Conservation (phyloP, 1,284 basidiomycete species). For the Cryptococcus jaspeensis region DNA sequence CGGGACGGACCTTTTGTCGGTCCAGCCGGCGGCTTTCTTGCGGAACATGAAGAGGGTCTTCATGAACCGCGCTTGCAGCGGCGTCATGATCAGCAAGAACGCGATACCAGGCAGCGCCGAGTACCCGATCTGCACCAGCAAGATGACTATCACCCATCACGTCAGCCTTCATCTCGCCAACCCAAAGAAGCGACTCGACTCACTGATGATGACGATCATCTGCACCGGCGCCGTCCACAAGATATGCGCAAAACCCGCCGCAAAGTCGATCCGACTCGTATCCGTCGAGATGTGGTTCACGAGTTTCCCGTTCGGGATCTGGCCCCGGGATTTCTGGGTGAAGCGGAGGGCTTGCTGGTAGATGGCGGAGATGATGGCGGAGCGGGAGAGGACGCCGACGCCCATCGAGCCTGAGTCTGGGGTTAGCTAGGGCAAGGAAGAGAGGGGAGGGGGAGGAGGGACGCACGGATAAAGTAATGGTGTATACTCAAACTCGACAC, state of each 20-base stretch:
- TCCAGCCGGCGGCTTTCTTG: conserved; percentile 81
- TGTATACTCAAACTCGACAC: conserved; percentile 68
- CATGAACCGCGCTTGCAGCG: conserved; percentile 69
- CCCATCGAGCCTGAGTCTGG: conserved; percentile 57
- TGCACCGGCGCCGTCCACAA: conserved; percentile 67
- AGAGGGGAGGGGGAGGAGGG: not conserved
- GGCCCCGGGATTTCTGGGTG: conserved; percentile 76
- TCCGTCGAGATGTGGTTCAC: conserved; percentile 94
- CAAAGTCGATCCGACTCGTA: conserved; percentile 76
- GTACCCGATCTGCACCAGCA: conserved; percentile 54
- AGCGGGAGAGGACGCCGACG: conserved; percentile 76
- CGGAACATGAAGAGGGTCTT: conserved; percentile 70
- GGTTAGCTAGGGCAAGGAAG: conserved; percentile 1
- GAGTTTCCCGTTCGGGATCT: conserved; percentile 68
- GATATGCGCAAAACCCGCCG: conserved; percentile 69
- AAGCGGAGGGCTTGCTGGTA: conserved; percentile 67
- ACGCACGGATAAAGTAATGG: conserved; percentile 61
- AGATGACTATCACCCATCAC: conserved; percentile 48
- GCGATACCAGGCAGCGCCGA: conserved; percentile 57
- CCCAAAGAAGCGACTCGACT: not conserved
- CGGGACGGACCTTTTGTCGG: conserved; percentile 54
- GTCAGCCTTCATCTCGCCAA: not conserved
- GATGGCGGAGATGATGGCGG: conserved; percentile 84
- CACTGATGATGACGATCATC: conserved; percentile 32
- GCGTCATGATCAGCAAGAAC: conserved; percentile 69